phyloP scores from a whole-genome alignment of 176 grass and related monocot species.

The Paspalum notatum region DNA sequence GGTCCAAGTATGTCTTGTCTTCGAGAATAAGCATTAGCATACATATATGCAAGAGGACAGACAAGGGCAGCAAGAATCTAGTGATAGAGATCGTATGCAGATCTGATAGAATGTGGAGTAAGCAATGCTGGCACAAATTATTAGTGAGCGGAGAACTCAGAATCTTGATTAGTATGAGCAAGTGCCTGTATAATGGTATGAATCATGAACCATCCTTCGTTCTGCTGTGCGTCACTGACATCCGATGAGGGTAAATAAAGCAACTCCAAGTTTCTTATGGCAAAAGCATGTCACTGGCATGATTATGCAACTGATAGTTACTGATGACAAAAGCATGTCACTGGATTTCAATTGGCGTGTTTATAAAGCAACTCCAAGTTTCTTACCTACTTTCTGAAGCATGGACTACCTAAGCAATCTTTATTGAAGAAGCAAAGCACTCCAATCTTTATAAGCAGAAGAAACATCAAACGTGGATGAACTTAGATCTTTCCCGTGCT shows the following conservation, averaged over 20 bases:
- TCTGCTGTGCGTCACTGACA: neutral
- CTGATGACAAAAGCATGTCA: slow-evolving; percentile 6
- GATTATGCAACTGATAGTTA: slow-evolving; percentile 18
- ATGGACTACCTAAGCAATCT: slow-evolving; percentile 9
- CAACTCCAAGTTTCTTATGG: no score
- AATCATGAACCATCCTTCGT: neutral
- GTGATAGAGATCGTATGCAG: neutral
- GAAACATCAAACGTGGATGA: neutral
- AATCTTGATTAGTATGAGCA: neutral
- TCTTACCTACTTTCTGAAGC: slow-evolving; percentile 33
- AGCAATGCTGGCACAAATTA: neutral
- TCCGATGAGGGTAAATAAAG: neutral
- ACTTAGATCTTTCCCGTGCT: slow-evolving; percentile 4
- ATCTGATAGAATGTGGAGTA: neutral
- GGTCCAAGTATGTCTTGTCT: neutral
- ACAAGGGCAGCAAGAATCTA: neutral
- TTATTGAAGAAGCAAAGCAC: slow-evolving; percentile 23
- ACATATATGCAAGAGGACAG: neutral
- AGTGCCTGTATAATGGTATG: neutral
- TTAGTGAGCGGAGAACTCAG: neutral
- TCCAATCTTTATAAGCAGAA: neutral
- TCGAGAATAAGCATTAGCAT: neutral
- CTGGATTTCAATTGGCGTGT: neutral
- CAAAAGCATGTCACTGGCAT: no score
- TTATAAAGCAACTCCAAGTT: slow-evolving; percentile 20